Evolutionary conservation across 1,284 basidiomycete species (phyloP), one percentile per base, ranked within the genome.

Genomic region (Microbotryomycetes sp.): DNA sequence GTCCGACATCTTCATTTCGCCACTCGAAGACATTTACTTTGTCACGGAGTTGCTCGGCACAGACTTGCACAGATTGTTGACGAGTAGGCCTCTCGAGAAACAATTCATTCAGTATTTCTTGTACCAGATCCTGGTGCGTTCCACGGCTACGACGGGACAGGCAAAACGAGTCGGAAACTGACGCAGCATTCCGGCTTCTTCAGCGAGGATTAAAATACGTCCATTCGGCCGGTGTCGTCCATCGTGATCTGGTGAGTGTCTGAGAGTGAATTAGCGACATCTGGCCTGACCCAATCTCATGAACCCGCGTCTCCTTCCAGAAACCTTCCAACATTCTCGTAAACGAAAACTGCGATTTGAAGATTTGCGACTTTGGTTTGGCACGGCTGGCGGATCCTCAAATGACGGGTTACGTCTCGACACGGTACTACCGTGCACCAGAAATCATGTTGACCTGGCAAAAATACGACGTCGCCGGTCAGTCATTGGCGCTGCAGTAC

Each of bases 381-480:
- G 94, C 94, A 21, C 88, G 94, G 60, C 73, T 77, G 54, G 90
- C 92, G 77, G 96, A 98, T 76, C 94, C 94, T 7, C 96, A 98
- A 77, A 98, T 99, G 96, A 98, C 96, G 4, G 96, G 96, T 65
- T 99, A 98, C 75, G 94, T 98, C 67, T 97, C 93, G 64, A 99
- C 94, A 60, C 83, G 96, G 71, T 98, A 98, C 79, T 98, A 99
- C 78, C 88, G 96, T 57, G 96, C 94, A 3, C 94, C 94, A 6
- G 94, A 99, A 78, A 98, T 99, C 79, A 99, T 99, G 96, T 83
- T 99, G 74, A 99, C 94, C 51, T 98, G 96, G 96, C 94, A 98
- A 77, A 98, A 98, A 79, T 98, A 98, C 80, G 96, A 98, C 76
- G 94, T 97, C 59, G 96, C 92, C 27, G 80, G 79, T 79, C 63